Evolutionary conservation across 164 flowering plant genomes (phyloP), one percentile per base, ranked within the genome.

Genomic region (Cinnamomum chago): DNA sequence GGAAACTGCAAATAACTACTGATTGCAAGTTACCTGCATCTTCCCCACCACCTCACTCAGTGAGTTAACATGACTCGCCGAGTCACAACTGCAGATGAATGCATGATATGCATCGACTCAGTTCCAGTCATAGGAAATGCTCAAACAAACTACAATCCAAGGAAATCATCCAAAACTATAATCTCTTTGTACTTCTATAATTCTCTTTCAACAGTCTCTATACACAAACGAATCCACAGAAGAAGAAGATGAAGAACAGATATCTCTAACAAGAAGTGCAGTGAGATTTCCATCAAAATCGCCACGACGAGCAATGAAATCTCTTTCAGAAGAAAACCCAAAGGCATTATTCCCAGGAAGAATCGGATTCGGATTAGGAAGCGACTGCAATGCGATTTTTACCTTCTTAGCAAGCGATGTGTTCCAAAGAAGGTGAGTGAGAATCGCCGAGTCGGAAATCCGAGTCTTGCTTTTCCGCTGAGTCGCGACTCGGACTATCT

Each of bases 201-300:
- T 30, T 68, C 23, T 60, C 58, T 71, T 18, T 62, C 28, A 83
- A 84, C 97, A 93, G 82, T 91, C 89, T 23, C 78, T 87, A 86
- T 92, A 90, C 79, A 92, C 93, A 72, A 76, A 72, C n/a, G 89
- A 82, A 78, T 90, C 87, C 65, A 82, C 50, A n/a, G 78, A 11
- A 55, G 60, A 18, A 55, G 60, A 55, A 55, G 60, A 62, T 55
- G 73, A 81, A 11, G 87, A 84, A 82, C 98, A 92, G 9, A 92
- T 80, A 35, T 79, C 77, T 74, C 78, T 88, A 80, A 62, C 79
- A 70, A 91, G 52, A 2, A 73, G 60, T 47, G 74, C 60, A 72
- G 76, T 72, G 28, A 85, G 55, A 60, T 83, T 89, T 47, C 55
- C 23, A 79, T 78, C 73, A 55, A 81, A 78, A 75, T 73, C 79